Conservation (phyloP, 768 basidiomycete species). For the Paxillus involutus region DNA sequence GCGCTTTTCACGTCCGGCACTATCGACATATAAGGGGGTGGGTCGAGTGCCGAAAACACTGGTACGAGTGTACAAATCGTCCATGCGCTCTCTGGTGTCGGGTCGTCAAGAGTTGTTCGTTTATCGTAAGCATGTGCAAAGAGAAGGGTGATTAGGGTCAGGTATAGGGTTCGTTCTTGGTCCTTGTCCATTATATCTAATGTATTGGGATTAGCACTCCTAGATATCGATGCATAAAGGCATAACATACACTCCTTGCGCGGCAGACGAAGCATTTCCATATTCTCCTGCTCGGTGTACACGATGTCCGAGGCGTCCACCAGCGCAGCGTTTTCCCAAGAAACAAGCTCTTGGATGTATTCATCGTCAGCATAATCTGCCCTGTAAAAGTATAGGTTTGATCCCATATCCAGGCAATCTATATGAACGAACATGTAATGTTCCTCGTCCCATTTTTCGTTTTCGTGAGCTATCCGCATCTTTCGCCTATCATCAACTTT, state of each 20-base stretch:
- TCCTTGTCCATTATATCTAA: constrained; percentile 59
- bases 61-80: constrained; percentile 73
- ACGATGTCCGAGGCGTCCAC: constrained; percentile 36
- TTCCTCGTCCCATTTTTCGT: constrained; percentile 81
- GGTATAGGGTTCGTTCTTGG: constrained; percentile 64
- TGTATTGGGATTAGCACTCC: constrained; percentile 1
- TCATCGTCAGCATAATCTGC: constrained; percentile 81
- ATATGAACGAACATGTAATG: constrained; percentile 69
- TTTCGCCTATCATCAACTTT: constrained; percentile 48
- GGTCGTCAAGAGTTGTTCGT: constrained; percentile 73
- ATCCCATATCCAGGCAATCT: background rate
- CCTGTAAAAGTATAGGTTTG: constrained; percentile 38
- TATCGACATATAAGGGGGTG: constrained; percentile 46
- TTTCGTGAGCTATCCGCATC: constrained; percentile 59
- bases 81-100: constrained; percentile 90
- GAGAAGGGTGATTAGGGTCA: constrained; percentile 67
- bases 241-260: constrained; percentile 50
- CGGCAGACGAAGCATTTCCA: constrained; percentile 56
- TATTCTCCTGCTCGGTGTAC: constrained; percentile 74
- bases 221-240: background rate
- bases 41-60: constrained; percentile 81
- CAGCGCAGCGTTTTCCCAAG: constrained; percentile 62
- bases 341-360: constrained; percentile 67
- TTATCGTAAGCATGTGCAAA: constrained; percentile 83
- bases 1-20: constrained; percentile 13